Percentiles rank a stretch among this genome's conserved stretches.
Conservation (phyloP, 352 stramenopile species). For the Phytophthora boehmeriae region DNA sequence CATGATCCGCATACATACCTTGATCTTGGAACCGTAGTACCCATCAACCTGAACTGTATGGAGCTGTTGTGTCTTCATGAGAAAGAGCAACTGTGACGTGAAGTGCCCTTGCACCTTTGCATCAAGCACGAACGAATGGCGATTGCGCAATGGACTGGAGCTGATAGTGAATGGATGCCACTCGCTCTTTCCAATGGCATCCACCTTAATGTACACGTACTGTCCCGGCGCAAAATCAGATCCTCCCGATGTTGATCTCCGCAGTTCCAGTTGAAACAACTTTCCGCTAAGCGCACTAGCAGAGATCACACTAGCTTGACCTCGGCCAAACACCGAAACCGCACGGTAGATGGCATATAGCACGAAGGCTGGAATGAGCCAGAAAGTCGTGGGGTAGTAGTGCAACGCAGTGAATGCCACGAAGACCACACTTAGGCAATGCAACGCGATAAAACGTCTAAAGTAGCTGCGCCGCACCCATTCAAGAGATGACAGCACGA, state of each 20-base stretch:
- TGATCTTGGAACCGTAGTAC: conserved; percentile 70
- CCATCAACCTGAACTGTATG: conserved; percentile 61
- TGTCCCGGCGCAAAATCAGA: conserved; percentile 59
- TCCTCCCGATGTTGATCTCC: conserved; percentile 26
- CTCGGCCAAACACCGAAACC: conserved; percentile 49
- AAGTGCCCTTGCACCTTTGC: conserved; percentile 71
- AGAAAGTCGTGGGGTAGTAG: conserved; percentile 70
- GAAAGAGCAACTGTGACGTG: conserved; percentile 49
- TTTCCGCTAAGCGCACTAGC: conserved; percentile 43
- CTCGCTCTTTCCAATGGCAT: conserved; percentile 52
- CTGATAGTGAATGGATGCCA: conserved; percentile 82
- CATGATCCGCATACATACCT: conserved; percentile 19
- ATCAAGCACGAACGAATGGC: conserved; percentile 53
- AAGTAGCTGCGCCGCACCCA: conserved; percentile 58
- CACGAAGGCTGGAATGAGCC: conserved; percentile 57
- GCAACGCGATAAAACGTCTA: conserved; percentile 56
- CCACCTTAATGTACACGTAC: conserved; percentile 77
- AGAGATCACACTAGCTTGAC: conserved; percentile 50
- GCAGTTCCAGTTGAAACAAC: conserved; percentile 64
- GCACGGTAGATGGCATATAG: conserved; percentile 69
- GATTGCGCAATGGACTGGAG: conserved; percentile 56
- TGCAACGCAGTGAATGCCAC: conserved; percentile 60
- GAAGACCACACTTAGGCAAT: conserved; percentile 56
- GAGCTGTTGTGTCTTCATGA: conserved; percentile 53
- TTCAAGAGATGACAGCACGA: conserved; percentile 56